Conservation (phyloP, 2,329 filamentous ascomycete species). For the Sordariomycetes sp. region DNA sequence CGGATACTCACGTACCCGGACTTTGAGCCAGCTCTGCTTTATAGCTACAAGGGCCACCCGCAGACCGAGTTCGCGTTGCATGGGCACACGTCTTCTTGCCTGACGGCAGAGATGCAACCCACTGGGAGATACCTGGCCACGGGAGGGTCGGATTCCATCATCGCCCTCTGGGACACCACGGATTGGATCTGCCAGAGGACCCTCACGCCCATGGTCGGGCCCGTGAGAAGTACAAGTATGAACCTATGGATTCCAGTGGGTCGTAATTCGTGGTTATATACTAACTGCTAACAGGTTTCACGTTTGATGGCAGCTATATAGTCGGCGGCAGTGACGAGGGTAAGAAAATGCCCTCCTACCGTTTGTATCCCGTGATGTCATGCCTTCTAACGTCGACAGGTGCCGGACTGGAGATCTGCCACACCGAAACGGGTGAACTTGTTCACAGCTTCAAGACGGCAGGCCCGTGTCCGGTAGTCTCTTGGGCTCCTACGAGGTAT, state of each 20-base stretch:
- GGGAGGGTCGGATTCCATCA: slow-evolving; percentile 62
- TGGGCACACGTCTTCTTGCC: slow-evolving; percentile 61
- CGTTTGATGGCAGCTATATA: slow-evolving; percentile 64
- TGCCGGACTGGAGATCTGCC: slow-evolving; percentile 53
- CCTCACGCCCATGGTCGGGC: slow-evolving; percentile 53
- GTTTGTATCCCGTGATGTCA: background rate
- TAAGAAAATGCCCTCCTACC: slow-evolving; percentile 13
- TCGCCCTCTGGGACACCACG: slow-evolving; percentile 64
- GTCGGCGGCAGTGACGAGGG: slow-evolving; percentile 64
- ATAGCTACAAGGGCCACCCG: slow-evolving; percentile 28
- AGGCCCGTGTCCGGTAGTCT: slow-evolving; percentile 50
- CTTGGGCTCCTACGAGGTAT: slow-evolving; percentile 66
- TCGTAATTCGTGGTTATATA: background rate
- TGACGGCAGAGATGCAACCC: slow-evolving; percentile 56
- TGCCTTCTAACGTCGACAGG: slow-evolving; percentile 19
- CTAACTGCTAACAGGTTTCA: slow-evolving; percentile 41
- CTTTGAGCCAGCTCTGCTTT: slow-evolving; percentile 40
- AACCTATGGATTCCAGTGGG: background rate
- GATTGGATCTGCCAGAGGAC: slow-evolving; percentile 67
- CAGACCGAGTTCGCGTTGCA: slow-evolving; percentile 45
- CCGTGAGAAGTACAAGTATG: slow-evolving; percentile 55
- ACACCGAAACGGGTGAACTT: slow-evolving; percentile 61
- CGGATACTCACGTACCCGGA: slow-evolving; percentile 57
- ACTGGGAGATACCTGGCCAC: slow-evolving; percentile 60
- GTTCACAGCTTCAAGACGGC: slow-evolving; percentile 59